These are phyloP conservation scores for Saprolegnia diclina DNA, from an alignment of 352 stramenopile genomes.

Conservation along the genomic window DNA sequence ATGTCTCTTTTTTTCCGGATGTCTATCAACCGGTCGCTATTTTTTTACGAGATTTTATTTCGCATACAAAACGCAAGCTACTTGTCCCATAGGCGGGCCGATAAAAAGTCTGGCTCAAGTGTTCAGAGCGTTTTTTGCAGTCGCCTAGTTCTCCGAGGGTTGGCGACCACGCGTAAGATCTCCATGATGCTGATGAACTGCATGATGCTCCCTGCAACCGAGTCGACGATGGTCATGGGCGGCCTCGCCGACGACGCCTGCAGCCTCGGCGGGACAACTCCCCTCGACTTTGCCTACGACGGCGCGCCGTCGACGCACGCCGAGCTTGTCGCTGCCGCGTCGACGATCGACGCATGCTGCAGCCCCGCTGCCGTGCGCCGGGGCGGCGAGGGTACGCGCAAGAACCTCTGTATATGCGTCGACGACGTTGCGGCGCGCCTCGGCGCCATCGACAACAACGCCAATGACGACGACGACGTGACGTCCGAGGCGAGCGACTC, in stretches of 20 bases:
- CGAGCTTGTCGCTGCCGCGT: background rate
- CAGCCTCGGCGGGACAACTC: background rate
- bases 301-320: background rate
- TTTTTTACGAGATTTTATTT: background rate
- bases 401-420: slow-evolving; percentile 7
- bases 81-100: background rate
- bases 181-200: slow-evolving; percentile 12
- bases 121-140: slow-evolving; percentile 20
- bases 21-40: background rate
- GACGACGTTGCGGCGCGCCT: background rate
- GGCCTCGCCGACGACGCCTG: background rate
- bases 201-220: background rate
- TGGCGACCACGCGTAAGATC: slow-evolving; percentile 2
- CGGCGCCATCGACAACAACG: background rate
- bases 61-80: background rate
- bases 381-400: background rate
- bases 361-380: background rate
- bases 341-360: background rate
- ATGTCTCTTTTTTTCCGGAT: background rate
- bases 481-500: background rate
- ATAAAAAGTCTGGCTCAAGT: background rate
- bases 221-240: background rate
- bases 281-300: slow-evolving; percentile 3
- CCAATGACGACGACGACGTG: background rate
- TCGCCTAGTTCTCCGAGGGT: background rate